These are phyloP conservation scores for Stentor coeruleus DNA, from an alignment of 73 alveolate species.

Conservation along the genomic window DNA sequence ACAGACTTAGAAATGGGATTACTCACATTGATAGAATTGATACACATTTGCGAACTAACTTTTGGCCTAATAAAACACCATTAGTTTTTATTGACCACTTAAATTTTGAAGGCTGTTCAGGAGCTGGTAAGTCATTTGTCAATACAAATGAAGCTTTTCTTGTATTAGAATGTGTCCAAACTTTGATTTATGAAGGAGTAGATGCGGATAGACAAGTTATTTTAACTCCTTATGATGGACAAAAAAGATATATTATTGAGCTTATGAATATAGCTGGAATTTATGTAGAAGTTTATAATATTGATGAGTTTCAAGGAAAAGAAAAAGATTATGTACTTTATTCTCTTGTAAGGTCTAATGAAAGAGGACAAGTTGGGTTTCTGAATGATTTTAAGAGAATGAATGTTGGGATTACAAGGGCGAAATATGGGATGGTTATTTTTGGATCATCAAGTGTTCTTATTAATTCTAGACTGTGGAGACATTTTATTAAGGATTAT, in stretches of 20 bases:
- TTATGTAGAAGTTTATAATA: conserved; percentile 65
- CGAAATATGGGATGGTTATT: conserved; percentile 70
- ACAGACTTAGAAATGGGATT: conserved; percentile 50
- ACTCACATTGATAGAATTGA: not conserved
- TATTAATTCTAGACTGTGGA: not conserved
- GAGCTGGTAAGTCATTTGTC: not conserved
- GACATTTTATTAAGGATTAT: not conserved
- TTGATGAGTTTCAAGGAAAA: conserved; percentile 95
- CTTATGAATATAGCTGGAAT: not conserved
- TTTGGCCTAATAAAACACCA: not conserved
- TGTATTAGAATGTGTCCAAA: not conserved
- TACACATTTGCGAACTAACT: too few relatives aligned
- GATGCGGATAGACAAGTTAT: not conserved
- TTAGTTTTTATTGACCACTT: not conserved
- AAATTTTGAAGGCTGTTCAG: not conserved
- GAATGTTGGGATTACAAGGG: conserved; percentile 92
- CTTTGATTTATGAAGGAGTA: conserved; percentile 46
- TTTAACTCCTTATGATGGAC: not conserved
- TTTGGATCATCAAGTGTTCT: conserved; percentile 55
- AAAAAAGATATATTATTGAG: not conserved
- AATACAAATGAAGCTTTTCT: not conserved
- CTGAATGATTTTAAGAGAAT: conserved; percentile 88
- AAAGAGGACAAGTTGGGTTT: conserved; percentile 62
- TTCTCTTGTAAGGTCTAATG: conserved; percentile 77
- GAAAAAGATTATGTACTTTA: conserved; percentile 84